A percentile compares a stretch with the other conserved stretches of the same genome.
These are phyloP conservation scores for Aspergillus uvarum DNA, from an alignment of 2,329 filamentous ascomycete species.

Conservation along the genomic window DNA sequence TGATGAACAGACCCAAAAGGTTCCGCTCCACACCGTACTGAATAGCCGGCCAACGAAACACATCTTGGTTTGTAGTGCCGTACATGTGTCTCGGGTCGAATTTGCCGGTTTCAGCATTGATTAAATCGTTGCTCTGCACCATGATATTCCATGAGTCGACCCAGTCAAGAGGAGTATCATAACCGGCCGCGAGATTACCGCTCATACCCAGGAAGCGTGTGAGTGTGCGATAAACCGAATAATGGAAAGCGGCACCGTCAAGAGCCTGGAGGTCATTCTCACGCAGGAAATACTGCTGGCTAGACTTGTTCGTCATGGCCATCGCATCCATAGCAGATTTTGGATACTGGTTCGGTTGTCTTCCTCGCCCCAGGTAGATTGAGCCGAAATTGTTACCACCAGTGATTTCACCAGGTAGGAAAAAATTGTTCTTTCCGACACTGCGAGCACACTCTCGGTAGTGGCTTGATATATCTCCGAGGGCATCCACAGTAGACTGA, in stretches of 20 bases:
- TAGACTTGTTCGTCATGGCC: constrained; percentile 46
- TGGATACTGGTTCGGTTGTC: constrained; percentile 56
- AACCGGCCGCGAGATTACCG: constrained; percentile 55
- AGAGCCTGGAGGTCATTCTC: constrained; percentile 54
- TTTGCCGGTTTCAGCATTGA: constrained; percentile 60
- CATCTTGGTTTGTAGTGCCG: constrained; percentile 65
- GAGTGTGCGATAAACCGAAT: constrained; percentile 63
- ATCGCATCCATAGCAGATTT: constrained; percentile 51
- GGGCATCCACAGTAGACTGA: constrained; percentile 62
- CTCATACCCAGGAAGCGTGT: constrained; percentile 62
- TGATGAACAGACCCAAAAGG: constrained; percentile 59
- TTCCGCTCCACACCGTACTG: constrained; percentile 58
- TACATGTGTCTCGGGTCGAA: constrained; percentile 66
- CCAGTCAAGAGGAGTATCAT: constrained; percentile 57
- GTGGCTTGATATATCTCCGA: constrained; percentile 57
- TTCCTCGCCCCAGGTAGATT: constrained; percentile 62
- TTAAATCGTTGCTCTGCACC: constrained; percentile 58
- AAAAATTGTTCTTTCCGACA: constrained; percentile 64
- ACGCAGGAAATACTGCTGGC: constrained; percentile 53
- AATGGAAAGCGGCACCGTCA: constrained; percentile 63
- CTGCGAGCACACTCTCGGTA: constrained; percentile 58
- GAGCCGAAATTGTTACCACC: constrained; percentile 61
- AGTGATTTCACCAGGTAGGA: constrained; percentile 64
- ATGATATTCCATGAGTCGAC: constrained; percentile 58
- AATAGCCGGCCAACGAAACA: constrained; percentile 63